A percentile compares a stretch with the other conserved stretches of the same genome.
These are phyloP conservation scores for Cyclanthera cordifolia DNA, from an alignment of 306 rosid species.

Conservation along the genomic window DNA sequence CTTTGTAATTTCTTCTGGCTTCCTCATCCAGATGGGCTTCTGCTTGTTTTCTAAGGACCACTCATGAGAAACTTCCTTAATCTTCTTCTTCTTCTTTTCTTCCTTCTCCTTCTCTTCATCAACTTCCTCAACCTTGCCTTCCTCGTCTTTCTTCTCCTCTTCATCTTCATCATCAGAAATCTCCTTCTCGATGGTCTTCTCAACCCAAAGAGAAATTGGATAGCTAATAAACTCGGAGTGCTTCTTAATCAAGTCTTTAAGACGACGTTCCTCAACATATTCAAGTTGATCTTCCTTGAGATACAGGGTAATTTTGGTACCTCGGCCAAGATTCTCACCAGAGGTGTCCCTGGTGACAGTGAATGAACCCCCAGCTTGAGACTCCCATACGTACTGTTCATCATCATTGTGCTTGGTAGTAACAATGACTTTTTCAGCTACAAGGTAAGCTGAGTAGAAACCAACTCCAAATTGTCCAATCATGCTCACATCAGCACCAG, in stretches of 20 bases:
- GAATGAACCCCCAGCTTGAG: conserved; percentile 26
- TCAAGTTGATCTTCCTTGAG: conserved; percentile 27
- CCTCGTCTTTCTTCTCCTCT: conserved; percentile 24
- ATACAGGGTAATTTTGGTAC: conserved; percentile 20
- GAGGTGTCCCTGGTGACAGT: conserved; percentile 16
- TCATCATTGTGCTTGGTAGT: conserved; percentile 25
- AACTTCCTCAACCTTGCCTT: conserved; percentile 24
- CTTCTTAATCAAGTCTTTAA: conserved; percentile 17
- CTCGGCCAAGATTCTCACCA: conserved; percentile 24
- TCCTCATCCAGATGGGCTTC: conserved; percentile 26
- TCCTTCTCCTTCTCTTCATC: conserved; percentile 20
- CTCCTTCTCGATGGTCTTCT: conserved; percentile 23
- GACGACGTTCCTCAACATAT: conserved; percentile 21
- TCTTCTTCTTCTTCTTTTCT: conserved; percentile 14
- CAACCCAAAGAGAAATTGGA: conserved; percentile 24
- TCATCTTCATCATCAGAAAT: conserved; percentile 23
- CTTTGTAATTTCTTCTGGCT: conserved; percentile 22
- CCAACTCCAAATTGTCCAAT: conserved; percentile 8
- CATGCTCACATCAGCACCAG: conserved; percentile 5
- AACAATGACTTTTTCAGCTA: conserved; percentile 10
- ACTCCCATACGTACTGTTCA: conserved; percentile 26
- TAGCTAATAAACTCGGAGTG: conserved; percentile 24
- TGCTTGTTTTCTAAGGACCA: conserved; percentile 25
- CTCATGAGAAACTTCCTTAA: conserved; percentile 23
- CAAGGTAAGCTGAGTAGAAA: conserved; percentile 11